Base-by-base conservation (phyloP, 768 basidiomycete species). In the Collybia sp. region DNA sequence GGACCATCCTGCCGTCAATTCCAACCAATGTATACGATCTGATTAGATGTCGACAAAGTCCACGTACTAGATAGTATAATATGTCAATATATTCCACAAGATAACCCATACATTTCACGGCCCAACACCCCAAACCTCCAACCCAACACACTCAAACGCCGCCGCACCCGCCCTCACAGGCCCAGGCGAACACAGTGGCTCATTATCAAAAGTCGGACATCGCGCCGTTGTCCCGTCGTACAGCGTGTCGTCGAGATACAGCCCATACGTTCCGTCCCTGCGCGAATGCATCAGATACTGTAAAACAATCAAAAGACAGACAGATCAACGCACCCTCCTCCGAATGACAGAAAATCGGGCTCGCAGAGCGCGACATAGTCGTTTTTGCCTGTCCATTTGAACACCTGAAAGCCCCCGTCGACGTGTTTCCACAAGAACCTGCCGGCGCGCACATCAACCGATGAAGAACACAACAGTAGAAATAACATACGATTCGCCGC, bases 311-410 rank as follows among this genome's bases (percentile, higher is more conserved):
- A 25, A 46, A 34, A 38, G 46, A 48, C 41, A 40, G 33, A 13
- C 46, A 45, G 30, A 12, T 11, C 35, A 17, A 75, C 87, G 47
- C 51, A 93, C 92, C 94, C 94, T 54, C 94, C 94, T 11, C 93
- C 94, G 57, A 95, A 91, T 1, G 90, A 91, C 49, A 96, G 72
- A 53, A 77, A 91, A 12, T 76, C 79, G 0, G 77, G 66, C 56
- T 94, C 89, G 63, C 91, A 93, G 6, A 95, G 71, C 16, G 89
- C 83, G 34, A 96, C 85, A 56, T 97, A 97, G 44, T 85, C 83
- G 59, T 98, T 99, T 61, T 68, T 80, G 2, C 92, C 93, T 0
- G 93, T 94, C 83, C 88, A 88, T 41, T 75, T 80, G 69, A 77
- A 93, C 20, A 89, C 75, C 19, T 79, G 69, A 35, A 93, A 56